A percentile compares a stretch with the other conserved stretches of the same genome.
Evolutionary conservation across 2,329 filamentous ascomycete genomes (phyloP).

Genomic region (Huntiella savannae): DNA sequence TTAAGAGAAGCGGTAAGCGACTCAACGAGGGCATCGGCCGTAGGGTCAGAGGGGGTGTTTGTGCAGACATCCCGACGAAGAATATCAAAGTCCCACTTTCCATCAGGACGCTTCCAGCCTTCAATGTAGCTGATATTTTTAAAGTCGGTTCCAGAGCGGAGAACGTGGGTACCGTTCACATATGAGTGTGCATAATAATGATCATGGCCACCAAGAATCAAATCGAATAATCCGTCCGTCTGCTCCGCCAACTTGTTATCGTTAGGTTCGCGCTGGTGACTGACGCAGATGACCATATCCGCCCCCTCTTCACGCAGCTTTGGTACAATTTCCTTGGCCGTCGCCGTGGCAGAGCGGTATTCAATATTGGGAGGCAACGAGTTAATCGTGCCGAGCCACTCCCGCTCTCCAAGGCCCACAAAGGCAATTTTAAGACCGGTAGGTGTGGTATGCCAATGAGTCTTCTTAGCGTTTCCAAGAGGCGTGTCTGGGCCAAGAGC

Average conservation of each 20-base stretch:
- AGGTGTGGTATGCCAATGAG: conserved; percentile 56
- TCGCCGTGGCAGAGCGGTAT: conserved; percentile 60
- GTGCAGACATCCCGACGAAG: conserved; percentile 54
- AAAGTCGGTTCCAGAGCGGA: conserved; percentile 82
- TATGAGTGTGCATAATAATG: conserved; percentile 69
- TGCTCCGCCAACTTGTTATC: conserved; percentile 69
- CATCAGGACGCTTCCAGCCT: conserved; percentile 30
- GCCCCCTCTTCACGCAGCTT: conserved; percentile 56
- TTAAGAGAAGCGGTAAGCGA: conserved; percentile 55
- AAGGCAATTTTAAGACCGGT: conserved; percentile 76
- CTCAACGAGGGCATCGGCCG: conserved; percentile 15
- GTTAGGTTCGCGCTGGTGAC: conserved; percentile 75
- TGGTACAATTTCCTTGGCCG: conserved; percentile 58
- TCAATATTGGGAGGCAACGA: conserved; percentile 62
- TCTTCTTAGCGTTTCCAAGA: conserved; percentile 57
- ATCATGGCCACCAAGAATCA: conserved; percentile 77
- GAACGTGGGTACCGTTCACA: conserved; percentile 61
- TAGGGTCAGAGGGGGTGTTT: conserved; percentile 28
- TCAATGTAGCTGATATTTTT: conserved; percentile 84
- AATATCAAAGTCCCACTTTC: conserved; percentile 60
- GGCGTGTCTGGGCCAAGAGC: conserved; percentile 56
- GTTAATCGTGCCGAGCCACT: conserved; percentile 84
- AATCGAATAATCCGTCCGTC: conserved; percentile 55
- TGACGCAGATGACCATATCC: conserved; percentile 65
- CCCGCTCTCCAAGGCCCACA: conserved; percentile 68